Conservation (phyloP, 768 basidiomycete genomes). For the Lentinula guzmanii region DNA sequence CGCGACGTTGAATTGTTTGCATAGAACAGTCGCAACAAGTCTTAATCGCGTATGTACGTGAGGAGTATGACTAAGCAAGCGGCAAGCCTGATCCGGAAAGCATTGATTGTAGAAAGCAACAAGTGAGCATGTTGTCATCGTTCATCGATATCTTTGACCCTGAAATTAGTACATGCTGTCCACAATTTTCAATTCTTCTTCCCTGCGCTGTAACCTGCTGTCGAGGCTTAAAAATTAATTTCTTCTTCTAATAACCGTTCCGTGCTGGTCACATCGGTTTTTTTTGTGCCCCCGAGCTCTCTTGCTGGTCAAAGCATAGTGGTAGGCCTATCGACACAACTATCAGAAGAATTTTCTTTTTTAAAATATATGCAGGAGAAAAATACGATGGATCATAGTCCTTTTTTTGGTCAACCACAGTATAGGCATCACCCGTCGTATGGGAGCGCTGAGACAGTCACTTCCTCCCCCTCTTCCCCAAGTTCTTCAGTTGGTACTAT, state of each 20-base stretch:
- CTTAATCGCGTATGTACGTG: neutral
- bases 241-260: neutral
- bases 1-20: constrained; percentile 8
- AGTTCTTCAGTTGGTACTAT: neutral
- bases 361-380: neutral
- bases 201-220: no score
- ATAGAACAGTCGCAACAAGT: neutral
- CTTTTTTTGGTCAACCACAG: neutral
- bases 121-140: neutral
- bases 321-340: neutral
- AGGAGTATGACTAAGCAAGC: neutral
- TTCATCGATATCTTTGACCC: neutral
- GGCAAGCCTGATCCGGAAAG: neutral
- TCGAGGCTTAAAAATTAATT: neutral
- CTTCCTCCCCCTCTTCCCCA: no score
- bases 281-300: neutral
- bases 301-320: neutral
- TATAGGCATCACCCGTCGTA: no score
- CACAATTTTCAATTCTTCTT: neutral
- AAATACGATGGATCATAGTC: neutral
- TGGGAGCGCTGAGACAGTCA: no score
- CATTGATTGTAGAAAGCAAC: neutral
- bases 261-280: constrained; percentile 15
- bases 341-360: neutral
- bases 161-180: neutral